Evolutionary conservation across 345 rosid species (phyloP).

Genomic region (Linum lewisii): DNA sequence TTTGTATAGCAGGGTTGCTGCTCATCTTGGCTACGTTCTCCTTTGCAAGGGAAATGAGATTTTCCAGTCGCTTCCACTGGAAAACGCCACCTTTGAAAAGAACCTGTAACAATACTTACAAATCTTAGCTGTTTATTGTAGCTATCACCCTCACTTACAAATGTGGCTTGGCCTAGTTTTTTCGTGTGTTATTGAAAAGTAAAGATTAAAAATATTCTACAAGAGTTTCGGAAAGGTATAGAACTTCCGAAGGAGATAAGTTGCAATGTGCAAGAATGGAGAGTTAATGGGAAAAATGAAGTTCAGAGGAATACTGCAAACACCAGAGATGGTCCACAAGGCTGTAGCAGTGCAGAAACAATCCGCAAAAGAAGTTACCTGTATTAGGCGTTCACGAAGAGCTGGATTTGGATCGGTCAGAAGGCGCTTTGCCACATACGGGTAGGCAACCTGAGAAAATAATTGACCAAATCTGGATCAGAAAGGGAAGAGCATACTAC

Average conservation of each 20-base stretch:
- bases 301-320: no score
- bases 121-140: constrained; percentile 2
- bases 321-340: no score
- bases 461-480: constrained; percentile 1
- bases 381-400: constrained; percentile 88
- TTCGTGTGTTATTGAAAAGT: not conserved
- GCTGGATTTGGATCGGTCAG: constrained; percentile 97
- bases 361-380: constrained; percentile 34
- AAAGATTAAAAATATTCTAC: no score
- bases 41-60: constrained; percentile 83
- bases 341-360: not conserved
- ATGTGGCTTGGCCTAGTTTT: not conserved
- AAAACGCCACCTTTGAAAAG: constrained; percentile 78
- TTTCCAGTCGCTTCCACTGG: constrained; percentile 93
- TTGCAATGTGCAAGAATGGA: no score
- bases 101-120: constrained; percentile 47
- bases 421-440: constrained; percentile 92
- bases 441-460: constrained; percentile 75
- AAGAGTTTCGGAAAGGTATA: no score
- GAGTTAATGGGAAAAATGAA: no score
- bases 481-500: not conserved
- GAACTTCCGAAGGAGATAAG: no score
- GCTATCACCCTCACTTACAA: not conserved
- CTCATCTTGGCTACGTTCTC: constrained; percentile 92
- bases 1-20: constrained; percentile 73